These are phyloP conservation scores for Babesia caballi DNA, from an alignment of 169 alveolate genomes.

Conservation along the genomic window DNA sequence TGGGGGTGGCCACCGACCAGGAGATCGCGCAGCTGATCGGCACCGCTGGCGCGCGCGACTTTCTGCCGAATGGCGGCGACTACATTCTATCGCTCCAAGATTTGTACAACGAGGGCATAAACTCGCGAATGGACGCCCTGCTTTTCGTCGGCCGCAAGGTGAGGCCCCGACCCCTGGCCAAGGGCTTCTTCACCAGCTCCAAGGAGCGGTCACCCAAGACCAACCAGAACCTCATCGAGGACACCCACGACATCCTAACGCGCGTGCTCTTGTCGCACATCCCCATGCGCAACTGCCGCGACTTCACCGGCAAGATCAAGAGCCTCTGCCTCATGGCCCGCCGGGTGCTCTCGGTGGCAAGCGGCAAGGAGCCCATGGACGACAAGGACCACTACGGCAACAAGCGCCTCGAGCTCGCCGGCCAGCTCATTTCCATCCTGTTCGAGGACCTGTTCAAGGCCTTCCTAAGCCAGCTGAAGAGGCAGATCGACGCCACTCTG, in stretches of 20 bases:
- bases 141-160: conserved; percentile 76
- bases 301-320: conserved; percentile 87
- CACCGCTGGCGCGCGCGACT: conserved; percentile 64
- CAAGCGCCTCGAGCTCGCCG: conserved; percentile 98
- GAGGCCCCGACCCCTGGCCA: conserved; percentile 80
- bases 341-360: conserved; percentile 88
- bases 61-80: conserved; percentile 19
- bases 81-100: conserved; percentile 36
- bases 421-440: conserved; percentile 93
- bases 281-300: conserved; percentile 82
- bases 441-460: conserved; percentile 89
- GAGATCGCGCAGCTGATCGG: conserved; percentile 97
- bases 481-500: conserved; percentile 82
- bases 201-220: conserved; percentile 78
- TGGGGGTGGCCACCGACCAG: conserved; percentile 97
- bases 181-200: conserved; percentile 79
- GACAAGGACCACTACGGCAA: conserved; percentile 99
- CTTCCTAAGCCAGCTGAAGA: conserved; percentile 78
- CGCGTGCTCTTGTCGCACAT: conserved; percentile 91
- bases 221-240: conserved; percentile 83
- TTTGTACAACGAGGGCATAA: conserved; percentile 70
- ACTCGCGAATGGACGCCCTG: conserved; percentile 70
- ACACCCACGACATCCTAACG: conserved; percentile 90
- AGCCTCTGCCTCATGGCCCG: conserved; percentile 95
- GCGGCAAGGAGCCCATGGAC: conserved; percentile 90